Conservation (phyloP, 169 alveolate genomes). For the Eimeria tenella region DNA sequence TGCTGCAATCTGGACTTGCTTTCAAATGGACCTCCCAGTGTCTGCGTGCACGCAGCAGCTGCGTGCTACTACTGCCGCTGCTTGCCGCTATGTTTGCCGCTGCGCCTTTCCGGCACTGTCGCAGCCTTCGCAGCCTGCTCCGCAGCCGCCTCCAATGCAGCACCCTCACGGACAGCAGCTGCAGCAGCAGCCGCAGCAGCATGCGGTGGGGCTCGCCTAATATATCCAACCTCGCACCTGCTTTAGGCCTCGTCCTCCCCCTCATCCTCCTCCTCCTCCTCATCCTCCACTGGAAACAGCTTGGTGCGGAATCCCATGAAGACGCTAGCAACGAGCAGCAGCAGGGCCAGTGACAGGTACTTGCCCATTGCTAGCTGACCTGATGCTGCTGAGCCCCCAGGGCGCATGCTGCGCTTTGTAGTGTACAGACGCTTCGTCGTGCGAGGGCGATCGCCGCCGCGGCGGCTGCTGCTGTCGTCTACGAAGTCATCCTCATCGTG, state of each 20-base stretch:
- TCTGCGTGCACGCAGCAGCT: no score
- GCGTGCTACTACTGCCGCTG: not conserved
- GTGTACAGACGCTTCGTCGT: constrained; percentile 38
- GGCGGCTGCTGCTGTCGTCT: not conserved
- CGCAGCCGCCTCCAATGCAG: not conserved
- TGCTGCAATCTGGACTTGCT: no score
- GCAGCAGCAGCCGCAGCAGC: constrained; percentile 17
- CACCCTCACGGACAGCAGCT: not conserved
- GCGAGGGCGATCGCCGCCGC: not conserved
- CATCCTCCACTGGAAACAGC: not conserved
- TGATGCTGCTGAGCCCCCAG: not conserved
- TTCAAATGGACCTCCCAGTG: no score
- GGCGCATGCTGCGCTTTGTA: not conserved
- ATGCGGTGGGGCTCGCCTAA: not conserved
- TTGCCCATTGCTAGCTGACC: not conserved
- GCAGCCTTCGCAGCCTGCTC: not conserved
- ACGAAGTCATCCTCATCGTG: not conserved
- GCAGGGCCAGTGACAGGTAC: not conserved
- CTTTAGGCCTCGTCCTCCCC: not conserved
- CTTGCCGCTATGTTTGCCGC: not conserved
- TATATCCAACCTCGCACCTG: not conserved
- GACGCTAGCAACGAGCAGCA: not conserved
- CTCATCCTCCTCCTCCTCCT: not conserved
- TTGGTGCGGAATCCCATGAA: not conserved
- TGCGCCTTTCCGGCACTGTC: not conserved